Percentiles rank a stretch among this genome's conserved stretches.
Conservation (phyloP, 2,329 filamentous ascomycete genomes). For the Thelonectria olida region DNA sequence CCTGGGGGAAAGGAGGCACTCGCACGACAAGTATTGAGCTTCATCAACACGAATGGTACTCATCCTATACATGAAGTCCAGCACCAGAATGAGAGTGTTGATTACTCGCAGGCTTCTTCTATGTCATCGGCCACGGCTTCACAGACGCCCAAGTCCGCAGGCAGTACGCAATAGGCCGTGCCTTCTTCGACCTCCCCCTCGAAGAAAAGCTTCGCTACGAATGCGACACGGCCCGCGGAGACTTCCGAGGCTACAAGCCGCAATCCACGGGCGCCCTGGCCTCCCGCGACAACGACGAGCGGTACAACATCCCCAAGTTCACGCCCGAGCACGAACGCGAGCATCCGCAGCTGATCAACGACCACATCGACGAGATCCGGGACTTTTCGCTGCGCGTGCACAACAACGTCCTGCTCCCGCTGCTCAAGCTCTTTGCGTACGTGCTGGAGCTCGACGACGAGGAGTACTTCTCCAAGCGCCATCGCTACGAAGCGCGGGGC, state of each 20-base stretch:
- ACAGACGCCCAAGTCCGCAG: constrained; percentile 64
- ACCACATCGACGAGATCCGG: constrained; percentile 7
- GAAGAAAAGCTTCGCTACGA: constrained; percentile 67
- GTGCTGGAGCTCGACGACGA: constrained; percentile 18
- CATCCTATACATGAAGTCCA: neutral
- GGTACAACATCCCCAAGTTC: constrained; percentile 21
- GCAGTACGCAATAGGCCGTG: constrained; percentile 66
- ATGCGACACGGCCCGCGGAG: constrained; percentile 6
- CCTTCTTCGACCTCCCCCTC: constrained; percentile 59
- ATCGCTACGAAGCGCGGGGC: constrained; percentile 10
- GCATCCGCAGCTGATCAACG: constrained; percentile 9
- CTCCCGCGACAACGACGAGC: constrained; percentile 13
- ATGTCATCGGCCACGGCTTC: constrained; percentile 68
- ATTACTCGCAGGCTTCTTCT: constrained; percentile 55
- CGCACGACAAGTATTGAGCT: constrained; percentile 7
- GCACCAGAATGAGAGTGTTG: neutral
- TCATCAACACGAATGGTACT: constrained; percentile 11
- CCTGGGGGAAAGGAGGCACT: constrained; percentile 14
- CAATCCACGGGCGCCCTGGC: constrained; percentile 13
- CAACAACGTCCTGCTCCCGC: constrained; percentile 2
- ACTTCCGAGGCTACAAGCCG: constrained; percentile 12
- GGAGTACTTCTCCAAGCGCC: constrained; percentile 5
- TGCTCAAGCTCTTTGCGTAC: constrained; percentile 6
- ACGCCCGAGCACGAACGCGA: constrained; percentile 4
- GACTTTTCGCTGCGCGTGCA: constrained; percentile 11